Evolutionary conservation across 768 basidiomycete species (phyloP).

Genomic region (Gymnopilus junonius): DNA sequence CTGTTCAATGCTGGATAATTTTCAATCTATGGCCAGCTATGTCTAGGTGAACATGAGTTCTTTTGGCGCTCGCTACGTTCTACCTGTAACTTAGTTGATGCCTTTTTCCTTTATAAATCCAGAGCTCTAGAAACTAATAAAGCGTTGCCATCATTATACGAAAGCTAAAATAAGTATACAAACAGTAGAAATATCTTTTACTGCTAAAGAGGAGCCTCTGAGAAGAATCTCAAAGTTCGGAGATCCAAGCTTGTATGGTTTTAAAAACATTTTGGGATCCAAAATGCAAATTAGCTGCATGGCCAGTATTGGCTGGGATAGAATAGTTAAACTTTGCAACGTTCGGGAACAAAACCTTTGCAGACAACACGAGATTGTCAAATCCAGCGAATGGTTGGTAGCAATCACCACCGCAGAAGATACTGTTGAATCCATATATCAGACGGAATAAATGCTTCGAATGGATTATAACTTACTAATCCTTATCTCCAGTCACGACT

Average conservation of each 20-base stretch:
- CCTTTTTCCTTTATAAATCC: no score
- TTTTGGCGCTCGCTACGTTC: no score
- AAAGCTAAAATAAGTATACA: no score
- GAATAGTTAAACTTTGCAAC: conserved; percentile 11
- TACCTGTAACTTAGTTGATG: no score
- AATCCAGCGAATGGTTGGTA: conserved; percentile 13
- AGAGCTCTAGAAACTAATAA: no score
- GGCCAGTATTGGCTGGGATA: conserved; percentile 24
- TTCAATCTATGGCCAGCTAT: no score
- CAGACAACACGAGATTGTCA: conserved; percentile 10
- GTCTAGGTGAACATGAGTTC: no score
- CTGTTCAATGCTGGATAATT: no score
- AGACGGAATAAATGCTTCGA: not conserved
- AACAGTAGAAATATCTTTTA: no score
- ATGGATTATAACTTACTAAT: conserved; percentile 20
- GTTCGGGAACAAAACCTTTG: conserved; percentile 12
- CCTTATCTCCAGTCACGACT: conserved; percentile 28
- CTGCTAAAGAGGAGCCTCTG: no score
- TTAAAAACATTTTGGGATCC: conserved; percentile 14
- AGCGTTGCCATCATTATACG: no score
- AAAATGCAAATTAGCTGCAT: conserved; percentile 22
- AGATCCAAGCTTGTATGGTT: conserved; percentile 20
- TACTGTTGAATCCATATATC: conserved; percentile 8
- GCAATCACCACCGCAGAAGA: conserved; percentile 23
- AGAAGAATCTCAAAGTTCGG: not conserved